Evolutionary conservation across 164 flowering plant species (phyloP), one percentile per base, ranked within the genome.

Genomic region (Warburgia ugandensis): DNA sequence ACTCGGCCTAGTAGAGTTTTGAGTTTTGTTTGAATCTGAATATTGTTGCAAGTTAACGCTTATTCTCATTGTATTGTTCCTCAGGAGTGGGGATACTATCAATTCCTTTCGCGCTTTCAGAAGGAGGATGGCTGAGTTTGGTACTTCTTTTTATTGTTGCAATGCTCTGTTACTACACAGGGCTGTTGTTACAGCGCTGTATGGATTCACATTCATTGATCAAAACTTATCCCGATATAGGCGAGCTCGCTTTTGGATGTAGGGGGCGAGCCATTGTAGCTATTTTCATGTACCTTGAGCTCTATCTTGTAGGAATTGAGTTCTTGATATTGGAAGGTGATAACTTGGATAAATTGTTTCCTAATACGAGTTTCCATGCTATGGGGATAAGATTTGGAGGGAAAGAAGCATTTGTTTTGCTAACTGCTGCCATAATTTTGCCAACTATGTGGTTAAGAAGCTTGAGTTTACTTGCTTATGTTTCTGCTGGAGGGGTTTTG

Each of bases 261-360:
- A 71, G 32, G 1, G 95, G 94, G 54, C 72, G 77, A 65, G 50
- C 56, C 0, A 6, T 81, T 5, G 66, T 73, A 2, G 67, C 82
- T 1, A 27, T 70, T n/a, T 60, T 74, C 54, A 75, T 81, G 81
- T 57, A 74, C 37, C 35, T 68, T 0, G 94, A 86, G 61, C 75
- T 84, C 5, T 90, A 76, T 67, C 32, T 86, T 8, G 83, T 84
- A 3, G 83, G 77, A 0, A 74, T 74, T 0, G 85, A 84, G 13
- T 81, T 82, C 58, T 45, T 90, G 51, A 86, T 90, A 20, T 52
- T 86, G 11, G 95, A 78, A 74, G 95, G 97, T 0, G 97, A 90
- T 32, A 90, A 84, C 52, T 60, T 90, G 25, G 58, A 70, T 9
- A 76, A 78, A 2, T 40, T 90, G 6, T 70, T 86, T 1, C 90